Conservation (phyloP, 2,329 filamentous ascomycete genomes). For the Hypoxylon sp. region DNA sequence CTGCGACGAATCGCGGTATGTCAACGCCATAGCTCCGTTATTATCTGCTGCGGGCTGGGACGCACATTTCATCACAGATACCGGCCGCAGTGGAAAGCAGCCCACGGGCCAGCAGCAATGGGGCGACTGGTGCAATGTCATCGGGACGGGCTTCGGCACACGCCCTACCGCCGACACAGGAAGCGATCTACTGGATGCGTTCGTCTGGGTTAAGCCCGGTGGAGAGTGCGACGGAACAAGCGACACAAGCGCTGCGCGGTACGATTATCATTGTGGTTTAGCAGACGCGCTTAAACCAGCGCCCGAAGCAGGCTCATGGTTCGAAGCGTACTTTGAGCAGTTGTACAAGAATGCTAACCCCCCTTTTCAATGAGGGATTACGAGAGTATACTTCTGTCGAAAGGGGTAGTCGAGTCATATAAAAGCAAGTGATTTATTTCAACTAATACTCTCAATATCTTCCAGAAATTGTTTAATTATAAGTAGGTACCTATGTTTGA, state of each 20-base stretch:
- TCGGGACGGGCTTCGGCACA: conserved; percentile 69
- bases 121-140: conserved; percentile 75
- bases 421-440: not conserved
- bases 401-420: not conserved
- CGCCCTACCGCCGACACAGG: conserved; percentile 69
- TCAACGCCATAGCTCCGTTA: conserved; percentile 74
- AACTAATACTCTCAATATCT: not conserved
- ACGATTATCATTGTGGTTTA: conserved; percentile 69
- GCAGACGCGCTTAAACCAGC: conserved; percentile 72
- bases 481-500: no score
- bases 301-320: conserved; percentile 79
- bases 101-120: conserved; percentile 68
- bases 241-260: conserved; percentile 61
- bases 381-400: not conserved
- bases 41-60: conserved; percentile 65
- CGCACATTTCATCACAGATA: conserved; percentile 57
- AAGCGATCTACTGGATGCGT: conserved; percentile 68
- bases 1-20: conserved; percentile 71
- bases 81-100: conserved; percentile 59
- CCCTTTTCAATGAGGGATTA: conserved; percentile 56
- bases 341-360: conserved; percentile 70
- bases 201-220: conserved; percentile 76
- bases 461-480: no score
- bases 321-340: conserved; percentile 72
- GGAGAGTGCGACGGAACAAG: conserved; percentile 63